Conservation (phyloP, 164 flowering plant species). For the Sedum album region DNA sequence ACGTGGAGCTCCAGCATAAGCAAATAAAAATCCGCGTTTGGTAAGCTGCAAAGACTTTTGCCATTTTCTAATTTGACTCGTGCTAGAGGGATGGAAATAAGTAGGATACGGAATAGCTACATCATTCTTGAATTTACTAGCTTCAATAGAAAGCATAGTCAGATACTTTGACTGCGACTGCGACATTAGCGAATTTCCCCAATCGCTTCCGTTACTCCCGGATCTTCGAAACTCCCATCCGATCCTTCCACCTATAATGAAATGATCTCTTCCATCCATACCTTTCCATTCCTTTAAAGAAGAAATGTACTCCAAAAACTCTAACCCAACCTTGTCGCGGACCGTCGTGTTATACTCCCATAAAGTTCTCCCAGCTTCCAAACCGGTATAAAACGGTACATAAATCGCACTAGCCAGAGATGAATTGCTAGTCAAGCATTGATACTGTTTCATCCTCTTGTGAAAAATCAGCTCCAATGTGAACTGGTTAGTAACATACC, state of each 20-base stretch:
- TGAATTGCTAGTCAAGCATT: constrained; percentile 24
- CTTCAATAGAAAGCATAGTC: constrained; percentile 33
- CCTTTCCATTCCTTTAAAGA: constrained; percentile 19
- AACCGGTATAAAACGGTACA: constrained; percentile 31
- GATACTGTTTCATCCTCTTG: constrained; percentile 25
- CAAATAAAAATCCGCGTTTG: constrained; percentile 19
- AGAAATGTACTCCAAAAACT: constrained; percentile 16
- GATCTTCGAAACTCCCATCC: constrained; percentile 25
- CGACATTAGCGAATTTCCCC: constrained; percentile 32
- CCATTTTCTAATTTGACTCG: constrained; percentile 25
- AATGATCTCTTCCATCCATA: constrained; percentile 29
- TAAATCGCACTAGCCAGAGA: constrained; percentile 21
- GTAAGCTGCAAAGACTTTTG: constrained; percentile 20
- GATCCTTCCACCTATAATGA: constrained; percentile 30
- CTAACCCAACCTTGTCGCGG: constrained; percentile 17
- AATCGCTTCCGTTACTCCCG: constrained; percentile 10
- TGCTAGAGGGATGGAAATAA: constrained; percentile 33
- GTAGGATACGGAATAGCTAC: constrained; percentile 44
- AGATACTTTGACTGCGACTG: constrained; percentile 23
- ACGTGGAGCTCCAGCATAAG: constrained; percentile 29
- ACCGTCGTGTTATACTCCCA: constrained; percentile 16
- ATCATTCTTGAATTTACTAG: constrained; percentile 24
- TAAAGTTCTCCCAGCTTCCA: constrained; percentile 12
- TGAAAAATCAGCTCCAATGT: constrained; percentile 27
- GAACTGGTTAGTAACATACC: constrained; percentile 12